A percentile compares a stretch with the other conserved stretches of the same genome.
These are phyloP conservation scores for Malus sylvestris DNA, from an alignment of 306 rosid species.

Conservation along the genomic window DNA sequence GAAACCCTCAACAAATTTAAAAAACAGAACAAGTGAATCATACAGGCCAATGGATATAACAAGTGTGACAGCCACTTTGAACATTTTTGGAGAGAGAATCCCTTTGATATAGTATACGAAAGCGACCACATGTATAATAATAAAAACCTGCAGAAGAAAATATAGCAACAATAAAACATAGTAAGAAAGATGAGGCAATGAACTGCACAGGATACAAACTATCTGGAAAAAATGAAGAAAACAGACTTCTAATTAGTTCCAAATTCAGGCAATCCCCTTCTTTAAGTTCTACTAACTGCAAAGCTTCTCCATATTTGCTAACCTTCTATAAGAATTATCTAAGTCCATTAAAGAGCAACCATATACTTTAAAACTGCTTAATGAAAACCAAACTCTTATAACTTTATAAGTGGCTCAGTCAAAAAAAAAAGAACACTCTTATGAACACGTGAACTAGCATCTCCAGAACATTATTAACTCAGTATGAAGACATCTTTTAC, in stretches of 20 bases:
- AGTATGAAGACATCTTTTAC: not conserved
- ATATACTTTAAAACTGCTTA: not conserved
- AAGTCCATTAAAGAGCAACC: not conserved
- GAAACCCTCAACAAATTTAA: constrained; percentile 7
- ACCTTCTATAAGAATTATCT: not conserved
- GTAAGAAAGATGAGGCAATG: not conserved
- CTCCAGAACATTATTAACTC: not conserved
- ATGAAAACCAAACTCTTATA: not conserved
- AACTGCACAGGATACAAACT: not conserved
- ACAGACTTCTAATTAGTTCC: not conserved
- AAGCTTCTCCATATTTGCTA: not conserved
- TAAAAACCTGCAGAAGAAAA: constrained; percentile 70
- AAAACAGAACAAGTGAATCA: constrained; percentile 32
- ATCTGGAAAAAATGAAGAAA: not conserved
- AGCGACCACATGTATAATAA: constrained; percentile 92
- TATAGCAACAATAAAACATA: constrained; percentile 9
- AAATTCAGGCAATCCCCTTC: not conserved
- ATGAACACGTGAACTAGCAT: not conserved
- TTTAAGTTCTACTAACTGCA: not conserved
- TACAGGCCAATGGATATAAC: constrained; percentile 84
- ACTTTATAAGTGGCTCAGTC: not conserved
- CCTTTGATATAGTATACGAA: constrained; percentile 92
- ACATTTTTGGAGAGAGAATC: constrained; percentile 81
- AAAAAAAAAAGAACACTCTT: no score
- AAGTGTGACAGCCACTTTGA: constrained; percentile 81